phyloP scores from a whole-genome alignment of 139 green algal genomes.

The Mesotaenium endlicherianum region DNA sequence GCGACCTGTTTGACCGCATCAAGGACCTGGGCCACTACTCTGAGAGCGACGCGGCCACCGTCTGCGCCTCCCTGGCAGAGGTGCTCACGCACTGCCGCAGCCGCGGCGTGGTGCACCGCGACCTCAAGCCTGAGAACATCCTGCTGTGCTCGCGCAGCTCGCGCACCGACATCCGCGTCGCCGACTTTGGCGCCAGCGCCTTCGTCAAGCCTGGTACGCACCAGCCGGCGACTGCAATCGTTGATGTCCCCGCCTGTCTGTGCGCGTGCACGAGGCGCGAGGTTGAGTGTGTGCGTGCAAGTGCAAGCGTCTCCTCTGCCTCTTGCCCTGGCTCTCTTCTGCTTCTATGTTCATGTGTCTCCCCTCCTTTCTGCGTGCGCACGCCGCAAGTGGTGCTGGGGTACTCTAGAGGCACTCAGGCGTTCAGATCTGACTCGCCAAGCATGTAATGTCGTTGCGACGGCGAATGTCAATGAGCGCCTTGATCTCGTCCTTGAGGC shows the following conservation, averaged over 20 bases:
- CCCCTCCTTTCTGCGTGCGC: too few species aligned
- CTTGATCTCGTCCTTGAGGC: slow-evolving; percentile 67
- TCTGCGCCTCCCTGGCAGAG: slow-evolving; percentile 14
- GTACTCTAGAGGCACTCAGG: too few species aligned
- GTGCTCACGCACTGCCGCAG: slow-evolving; percentile 91
- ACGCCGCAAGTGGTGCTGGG: too few species aligned
- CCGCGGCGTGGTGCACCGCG: slow-evolving; percentile 85
- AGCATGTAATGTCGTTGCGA: slow-evolving; percentile 39
- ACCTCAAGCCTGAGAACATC: slow-evolving; percentile 94
- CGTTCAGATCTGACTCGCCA: too few species aligned
- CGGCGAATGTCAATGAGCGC: slow-evolving; percentile 75
- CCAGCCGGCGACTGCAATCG: too few species aligned
- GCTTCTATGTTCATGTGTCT: too few species aligned
- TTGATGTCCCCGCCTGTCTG: too few species aligned
- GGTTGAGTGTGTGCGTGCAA: too few species aligned
- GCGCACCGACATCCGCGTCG: slow-evolving; percentile 83
- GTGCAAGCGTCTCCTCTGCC: too few species aligned
- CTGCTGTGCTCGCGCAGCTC: slow-evolving; percentile 71
- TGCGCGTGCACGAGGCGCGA: too few species aligned
- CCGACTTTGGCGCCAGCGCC: slow-evolving; percentile 77
- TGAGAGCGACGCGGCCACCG: slow-evolving; percentile 27
- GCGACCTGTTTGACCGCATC: slow-evolving; percentile 46
- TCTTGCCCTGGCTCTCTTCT: too few species aligned
- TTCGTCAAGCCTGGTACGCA: slow-evolving; percentile 33
- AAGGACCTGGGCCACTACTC: slow-evolving; percentile 25